These are phyloP conservation scores for Fusarium albidum DNA, from an alignment of 2,329 filamentous ascomycete species.

Conservation along the genomic window DNA sequence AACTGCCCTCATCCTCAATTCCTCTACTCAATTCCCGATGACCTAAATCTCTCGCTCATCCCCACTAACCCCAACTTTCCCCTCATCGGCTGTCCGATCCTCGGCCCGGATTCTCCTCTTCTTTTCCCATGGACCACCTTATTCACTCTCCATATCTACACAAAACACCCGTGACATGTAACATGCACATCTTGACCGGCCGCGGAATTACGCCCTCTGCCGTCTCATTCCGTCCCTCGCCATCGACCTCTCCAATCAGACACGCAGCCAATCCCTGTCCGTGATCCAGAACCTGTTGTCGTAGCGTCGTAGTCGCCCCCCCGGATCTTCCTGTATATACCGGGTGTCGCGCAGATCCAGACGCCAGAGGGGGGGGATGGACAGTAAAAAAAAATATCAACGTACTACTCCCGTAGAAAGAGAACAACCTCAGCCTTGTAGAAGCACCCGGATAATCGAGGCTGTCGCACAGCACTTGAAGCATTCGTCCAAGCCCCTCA, in stretches of 20 bases:
- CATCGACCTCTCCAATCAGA: constrained; percentile 4
- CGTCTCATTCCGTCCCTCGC: too few relatives aligned
- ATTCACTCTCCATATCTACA: not conserved
- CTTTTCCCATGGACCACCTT: constrained; percentile 7
- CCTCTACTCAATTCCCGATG: not conserved
- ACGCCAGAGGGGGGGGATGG: too few relatives aligned
- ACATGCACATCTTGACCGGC: constrained; percentile 9
- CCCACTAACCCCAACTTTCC: not conserved
- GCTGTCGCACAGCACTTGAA: too few relatives aligned
- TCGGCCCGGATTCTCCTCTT: constrained; percentile 15
- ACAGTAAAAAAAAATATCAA: too few relatives aligned
- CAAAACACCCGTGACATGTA: not conserved
- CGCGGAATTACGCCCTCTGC: not conserved
- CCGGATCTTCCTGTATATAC: constrained; percentile 17
- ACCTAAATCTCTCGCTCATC: not conserved
- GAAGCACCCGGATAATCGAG: too few relatives aligned
- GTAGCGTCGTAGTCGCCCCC: constrained; percentile 15
- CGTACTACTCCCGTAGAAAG: too few relatives aligned
- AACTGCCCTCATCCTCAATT: not conserved
- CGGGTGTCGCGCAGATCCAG: not conserved
- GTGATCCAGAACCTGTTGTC: not conserved
- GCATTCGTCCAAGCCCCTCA: too few relatives aligned
- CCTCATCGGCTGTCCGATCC: constrained; percentile 16
- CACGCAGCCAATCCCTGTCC: not conserved
- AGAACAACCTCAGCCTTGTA: too few relatives aligned